Base-by-base conservation (phyloP, 2,329 filamentous ascomycete species). In the Venturia oleaginea region DNA sequence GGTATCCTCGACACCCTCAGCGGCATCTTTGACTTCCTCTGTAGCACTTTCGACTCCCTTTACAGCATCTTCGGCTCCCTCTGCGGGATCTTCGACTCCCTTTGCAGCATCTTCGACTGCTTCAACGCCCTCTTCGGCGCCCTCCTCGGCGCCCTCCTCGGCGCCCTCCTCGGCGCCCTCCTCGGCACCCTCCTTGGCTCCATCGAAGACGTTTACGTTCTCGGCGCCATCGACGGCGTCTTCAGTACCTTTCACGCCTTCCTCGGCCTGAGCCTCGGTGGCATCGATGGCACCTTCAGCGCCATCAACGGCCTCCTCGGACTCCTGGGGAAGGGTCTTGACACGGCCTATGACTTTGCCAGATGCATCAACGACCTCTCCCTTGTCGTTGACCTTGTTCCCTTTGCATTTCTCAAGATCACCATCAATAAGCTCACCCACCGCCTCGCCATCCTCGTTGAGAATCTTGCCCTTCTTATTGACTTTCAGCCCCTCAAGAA, bases 341-440 rank as follows among this genome's bases (percentile, higher is more conserved):
- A 86, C 83, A 67, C 82, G 82, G 48, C 85, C 86, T 67, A 88
- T 80, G 67, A 88, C 79, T 54, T 86, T 85, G 55, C 85, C 85
- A 57, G 84, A 81, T 72, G 81, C 84, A 71, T 86, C 85, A 70
- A 86, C 79, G 64, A 88, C 83, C 69, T 87, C 85, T 24, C 85
- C 85, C 73, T 86, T 79, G 66, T 80, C 81, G 68, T 88, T 86
- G 68, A 86, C 77, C 73, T 86, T 87, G 76, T 86, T 86, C 65
- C 86, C 81, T 22, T 86, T 83, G 67, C 85, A 87, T 67, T 86
- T 83, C 17, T 80, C 74, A 15, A 87, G 73, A 62, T 87, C 82
- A 51, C 86, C 86, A 68, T 83, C 80, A 48, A 74, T 71, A 51
- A 84, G 78, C 69, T 82, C 79, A 38, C 80, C 81, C 68, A 83